These are phyloP conservation scores for Trichoderma aggressivum DNA, from an alignment of 2,329 filamentous ascomycete species.

Conservation along the genomic window DNA sequence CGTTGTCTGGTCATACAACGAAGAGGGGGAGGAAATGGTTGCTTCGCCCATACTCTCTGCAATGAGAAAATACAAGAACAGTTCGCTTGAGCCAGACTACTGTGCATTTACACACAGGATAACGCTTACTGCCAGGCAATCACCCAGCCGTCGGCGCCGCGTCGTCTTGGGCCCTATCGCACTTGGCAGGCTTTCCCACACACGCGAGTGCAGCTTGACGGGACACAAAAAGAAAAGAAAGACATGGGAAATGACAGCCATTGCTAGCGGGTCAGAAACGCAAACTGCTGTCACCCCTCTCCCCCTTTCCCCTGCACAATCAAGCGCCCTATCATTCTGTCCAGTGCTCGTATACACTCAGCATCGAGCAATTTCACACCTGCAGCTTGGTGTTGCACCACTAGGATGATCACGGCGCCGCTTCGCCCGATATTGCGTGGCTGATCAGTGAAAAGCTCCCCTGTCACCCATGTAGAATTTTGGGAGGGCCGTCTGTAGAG, in stretches of 20 bases:
- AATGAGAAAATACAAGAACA: background rate
- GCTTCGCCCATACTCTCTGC: background rate
- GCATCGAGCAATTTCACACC: background rate
- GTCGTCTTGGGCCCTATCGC: background rate
- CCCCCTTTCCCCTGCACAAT: background rate
- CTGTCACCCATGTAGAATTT: background rate
- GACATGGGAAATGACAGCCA: background rate
- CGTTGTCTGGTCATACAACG: background rate
- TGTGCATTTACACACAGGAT: background rate
- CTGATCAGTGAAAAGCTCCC: background rate
- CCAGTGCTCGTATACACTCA: background rate
- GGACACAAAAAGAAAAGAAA: background rate
- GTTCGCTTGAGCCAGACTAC: background rate
- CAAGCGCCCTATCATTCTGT: background rate
- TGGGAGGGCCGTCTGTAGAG: background rate
- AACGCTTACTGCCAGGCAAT: background rate
- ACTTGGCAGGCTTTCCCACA: background rate
- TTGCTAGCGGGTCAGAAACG: background rate
- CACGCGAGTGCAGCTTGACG: background rate
- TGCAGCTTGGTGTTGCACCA: background rate
- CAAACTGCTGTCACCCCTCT: background rate
- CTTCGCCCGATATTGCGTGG: constrained; percentile 11
- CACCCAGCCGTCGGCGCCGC: background rate
- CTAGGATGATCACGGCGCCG: background rate
- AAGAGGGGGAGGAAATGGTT: background rate